A percentile compares a stretch with the other conserved stretches of the same genome.
Evolutionary conservation across 331 rosid genomes (phyloP).

Genomic region (Rosa hybrid): DNA sequence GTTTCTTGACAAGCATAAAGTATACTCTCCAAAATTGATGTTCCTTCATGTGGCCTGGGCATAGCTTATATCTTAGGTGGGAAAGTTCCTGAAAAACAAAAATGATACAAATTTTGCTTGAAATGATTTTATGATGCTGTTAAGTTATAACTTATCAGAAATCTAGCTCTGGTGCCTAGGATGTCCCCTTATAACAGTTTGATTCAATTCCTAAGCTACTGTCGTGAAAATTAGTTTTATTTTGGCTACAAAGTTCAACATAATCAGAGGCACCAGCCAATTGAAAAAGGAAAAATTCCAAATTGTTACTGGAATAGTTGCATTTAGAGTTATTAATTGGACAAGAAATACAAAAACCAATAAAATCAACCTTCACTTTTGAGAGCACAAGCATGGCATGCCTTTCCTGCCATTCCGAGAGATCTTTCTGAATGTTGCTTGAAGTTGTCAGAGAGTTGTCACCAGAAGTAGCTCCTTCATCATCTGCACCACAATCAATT

Average conservation of each 20-base stretch:
- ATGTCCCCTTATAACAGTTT: background rate
- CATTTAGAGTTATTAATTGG: background rate
- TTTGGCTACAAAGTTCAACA: background rate
- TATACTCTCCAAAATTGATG: conserved; percentile 81
- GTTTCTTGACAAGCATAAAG: conserved; percentile 69
- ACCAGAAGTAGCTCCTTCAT: conserved; percentile 23
- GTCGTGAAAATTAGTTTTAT: background rate
- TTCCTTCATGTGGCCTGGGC: conserved; percentile 90
- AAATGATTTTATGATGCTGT: background rate
- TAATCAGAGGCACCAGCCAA: background rate
- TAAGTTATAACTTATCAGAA: conserved; percentile 8
- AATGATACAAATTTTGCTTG: background rate
- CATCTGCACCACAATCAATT: conserved; percentile 27
- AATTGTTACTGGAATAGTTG: background rate
- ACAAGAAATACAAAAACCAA: background rate
- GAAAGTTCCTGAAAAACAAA: conserved; percentile 67
- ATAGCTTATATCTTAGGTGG: conserved; percentile 66
- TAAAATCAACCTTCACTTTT: conserved; percentile 40
- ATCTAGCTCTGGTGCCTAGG: background rate
- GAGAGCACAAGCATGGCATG: conserved; percentile 51
- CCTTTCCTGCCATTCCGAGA: conserved; percentile 54
- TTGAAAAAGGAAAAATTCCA: background rate
- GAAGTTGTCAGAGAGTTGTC: conserved; percentile 23
- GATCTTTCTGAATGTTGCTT: conserved; percentile 34
- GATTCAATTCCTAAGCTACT: background rate